Evolutionary conservation across 129 eudicot species (phyloP), one percentile per base, ranked within the genome.

Genomic region (Cynara cardunculus): DNA sequence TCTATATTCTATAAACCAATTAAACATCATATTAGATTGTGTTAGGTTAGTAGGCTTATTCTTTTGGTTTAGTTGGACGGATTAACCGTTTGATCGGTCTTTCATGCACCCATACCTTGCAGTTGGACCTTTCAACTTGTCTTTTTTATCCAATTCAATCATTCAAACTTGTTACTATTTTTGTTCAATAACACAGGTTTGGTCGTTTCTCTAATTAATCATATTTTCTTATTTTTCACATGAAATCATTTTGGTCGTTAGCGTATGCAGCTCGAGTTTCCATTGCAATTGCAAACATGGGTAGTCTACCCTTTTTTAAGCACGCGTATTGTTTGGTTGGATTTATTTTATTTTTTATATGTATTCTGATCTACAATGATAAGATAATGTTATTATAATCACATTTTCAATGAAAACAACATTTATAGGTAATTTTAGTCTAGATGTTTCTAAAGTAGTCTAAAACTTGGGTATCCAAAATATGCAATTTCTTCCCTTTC

Each of bases 161-260:
- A 56, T 59, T 75, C 28, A 34, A 34, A 35, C 11, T 67, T 26
- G 16, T 69, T 66, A 31, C 83, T 79, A 79, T 49, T 79, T 70
- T 70, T 49, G 26, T 7, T 3, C 13, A 21, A 25, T 75, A 25
- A 59, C 46, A 61, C 26, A 75, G 21, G 71, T 59, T 12, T 21
- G 19, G 80, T 68, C 28, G 2, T 18, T 22, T 28, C 6, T 69
- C 53, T 56, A 56, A 22, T 13, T 41, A 19, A 39, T 25, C 69
- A 69, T 46, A 49, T 1, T 49, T 31, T 53, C 74, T 71, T 41
- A 18, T n/a, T 34, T 71, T 21, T 35, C 75, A 34, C 32, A 75
- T 32, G 65, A 56, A 56, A 37, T 53, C 3, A 24, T 56, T 49
- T 71, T 69, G 49, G 28, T 44, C 25, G 22, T 6, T 41, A 27